Base-by-base conservation (phyloP, 805 yeast species). In the Yamadazyma scolyti region DNA sequence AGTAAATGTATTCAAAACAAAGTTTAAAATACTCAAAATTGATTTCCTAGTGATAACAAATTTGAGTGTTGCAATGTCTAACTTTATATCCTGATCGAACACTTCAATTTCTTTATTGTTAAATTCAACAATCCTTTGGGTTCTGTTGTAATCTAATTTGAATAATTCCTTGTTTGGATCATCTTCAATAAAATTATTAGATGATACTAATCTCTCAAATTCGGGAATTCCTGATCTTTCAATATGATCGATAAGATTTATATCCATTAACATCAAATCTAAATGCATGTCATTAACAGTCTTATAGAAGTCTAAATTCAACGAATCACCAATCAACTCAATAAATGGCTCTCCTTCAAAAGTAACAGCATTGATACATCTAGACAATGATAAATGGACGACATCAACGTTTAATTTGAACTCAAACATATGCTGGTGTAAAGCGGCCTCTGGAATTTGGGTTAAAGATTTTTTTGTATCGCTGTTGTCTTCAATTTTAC, bases 1-100 rank as follows among this genome's bases (percentile, higher is more conserved):
- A 0, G 96, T 82, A 52, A 93, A 93, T 0, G 97, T 93, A 26
- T 87, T 83, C 47, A 89, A 62, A 2, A 83, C 67, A 52, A 81
- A 93, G 52, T 88, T 90, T 41, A 90, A 58, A 9, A 93, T 61
- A 1, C 94, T 82, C 39, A 93, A 65, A 10, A 84, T 58, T 1
- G 95, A 82, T 48, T 77, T 82, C 28, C 97, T 76, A 0, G 94
- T 77, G 5, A 89, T 57, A 2, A 84, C 81, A 21, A 83, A 69
- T 39, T 76, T 76, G 32, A 93, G 73, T 9, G 94, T 86, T 0
- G 96, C 87, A 58, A 93, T 70, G 25, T 77, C 69, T 30, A 93
- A 61, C 6, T 73, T 66, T 4, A 89, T 73, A 42, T 74, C 78
- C 53, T 87, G 96, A 47, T 89, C 96, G 52, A 71, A 80, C 0